phyloP scores from a whole-genome alignment of 768 basidiomycete genomes.

The Boletales sp. region DNA sequence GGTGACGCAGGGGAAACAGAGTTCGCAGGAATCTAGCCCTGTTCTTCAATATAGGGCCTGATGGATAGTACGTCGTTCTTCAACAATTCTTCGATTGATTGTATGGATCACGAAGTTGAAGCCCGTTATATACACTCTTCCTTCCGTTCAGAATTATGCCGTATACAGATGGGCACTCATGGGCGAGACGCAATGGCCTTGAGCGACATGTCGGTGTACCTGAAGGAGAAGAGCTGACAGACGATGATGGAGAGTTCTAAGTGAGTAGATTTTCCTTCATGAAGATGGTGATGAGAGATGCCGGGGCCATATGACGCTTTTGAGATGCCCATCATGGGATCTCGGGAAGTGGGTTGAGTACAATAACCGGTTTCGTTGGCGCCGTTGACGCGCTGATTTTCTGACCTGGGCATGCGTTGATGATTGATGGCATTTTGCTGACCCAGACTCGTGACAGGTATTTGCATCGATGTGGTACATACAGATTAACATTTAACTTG shows the following conservation, averaged over 20 bases:
- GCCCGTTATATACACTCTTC: conserved; percentile 75
- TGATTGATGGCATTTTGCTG: conserved; percentile 1
- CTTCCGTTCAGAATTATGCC: conserved; percentile 78
- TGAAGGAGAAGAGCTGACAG: conserved; percentile 85
- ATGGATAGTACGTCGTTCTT: conserved; percentile 70
- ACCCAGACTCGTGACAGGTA: not conserved
- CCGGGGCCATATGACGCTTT: conserved; percentile 90
- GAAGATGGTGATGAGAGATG: conserved; percentile 42
- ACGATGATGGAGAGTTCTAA: conserved; percentile 46
- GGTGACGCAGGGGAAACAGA: conserved; percentile 15
- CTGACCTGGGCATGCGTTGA: conserved; percentile 12
- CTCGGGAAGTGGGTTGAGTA: conserved; percentile 25
- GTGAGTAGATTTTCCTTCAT: conserved; percentile 4
- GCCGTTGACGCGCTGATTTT: conserved; percentile 12
- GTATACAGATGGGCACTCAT: conserved; percentile 78
- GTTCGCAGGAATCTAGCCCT: conserved; percentile 65
- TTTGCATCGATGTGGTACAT: too few species aligned
- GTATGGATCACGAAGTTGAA: conserved; percentile 26
- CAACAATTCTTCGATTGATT: not conserved
- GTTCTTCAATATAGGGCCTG: conserved; percentile 83
- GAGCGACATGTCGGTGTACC: conserved; percentile 58
- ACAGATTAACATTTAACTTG: too few species aligned
- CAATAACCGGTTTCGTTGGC: conserved; percentile 14
- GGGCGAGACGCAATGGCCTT: conserved; percentile 70
- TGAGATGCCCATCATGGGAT: conserved; percentile 22